These are phyloP conservation scores for Heliocybe sulcata DNA, from an alignment of 1,284 basidiomycete genomes.

Conservation along the genomic window DNA sequence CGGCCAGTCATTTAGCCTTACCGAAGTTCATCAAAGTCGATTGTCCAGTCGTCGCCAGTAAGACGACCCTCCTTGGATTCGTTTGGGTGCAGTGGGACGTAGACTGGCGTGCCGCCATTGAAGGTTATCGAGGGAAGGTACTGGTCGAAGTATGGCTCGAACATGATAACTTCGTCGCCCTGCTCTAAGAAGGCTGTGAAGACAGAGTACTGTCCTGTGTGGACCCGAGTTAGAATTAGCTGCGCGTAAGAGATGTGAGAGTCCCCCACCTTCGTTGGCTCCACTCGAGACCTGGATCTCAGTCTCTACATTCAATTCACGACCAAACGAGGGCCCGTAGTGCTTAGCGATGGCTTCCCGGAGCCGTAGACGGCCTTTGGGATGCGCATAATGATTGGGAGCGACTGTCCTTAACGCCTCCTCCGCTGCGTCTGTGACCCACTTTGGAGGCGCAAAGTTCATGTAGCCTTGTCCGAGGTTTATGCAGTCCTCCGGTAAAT, in stretches of 20 bases:
- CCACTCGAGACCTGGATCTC: conserved; percentile 95
- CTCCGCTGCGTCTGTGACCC: conserved; percentile 75
- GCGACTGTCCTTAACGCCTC: conserved; percentile 62
- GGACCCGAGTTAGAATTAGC: conserved; percentile 4
- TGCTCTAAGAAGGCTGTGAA: conserved; percentile 83
- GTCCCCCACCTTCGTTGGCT: conserved; percentile 81
- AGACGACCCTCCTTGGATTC: conserved; percentile 42
- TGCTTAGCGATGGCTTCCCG: conserved; percentile 79
- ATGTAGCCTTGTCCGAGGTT: conserved; percentile 95
- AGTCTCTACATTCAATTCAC: conserved; percentile 75
- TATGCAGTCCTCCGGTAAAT: conserved; percentile 81
- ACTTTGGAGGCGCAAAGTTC: conserved; percentile 84
- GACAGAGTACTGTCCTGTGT: conserved; percentile 81
- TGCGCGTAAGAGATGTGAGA: background rate
- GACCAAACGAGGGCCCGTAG: conserved; percentile 67
- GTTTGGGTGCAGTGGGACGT: conserved; percentile 91
- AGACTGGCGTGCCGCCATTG: conserved; percentile 90
- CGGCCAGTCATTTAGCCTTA: conserved; percentile 21
- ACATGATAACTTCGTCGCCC: conserved; percentile 97
- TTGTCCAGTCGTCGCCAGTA: conserved; percentile 78
- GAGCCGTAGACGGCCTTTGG: conserved; percentile 80
- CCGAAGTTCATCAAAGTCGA: conserved; percentile 84
- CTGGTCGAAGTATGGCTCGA: conserved; percentile 98
- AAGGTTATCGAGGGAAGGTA: conserved; percentile 90
- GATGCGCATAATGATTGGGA: conserved; percentile 87